Evolutionary conservation across 2,329 filamentous ascomycete species (phyloP), one percentile per base, ranked within the genome.

Genomic region (Monilinia aucupariae): DNA sequence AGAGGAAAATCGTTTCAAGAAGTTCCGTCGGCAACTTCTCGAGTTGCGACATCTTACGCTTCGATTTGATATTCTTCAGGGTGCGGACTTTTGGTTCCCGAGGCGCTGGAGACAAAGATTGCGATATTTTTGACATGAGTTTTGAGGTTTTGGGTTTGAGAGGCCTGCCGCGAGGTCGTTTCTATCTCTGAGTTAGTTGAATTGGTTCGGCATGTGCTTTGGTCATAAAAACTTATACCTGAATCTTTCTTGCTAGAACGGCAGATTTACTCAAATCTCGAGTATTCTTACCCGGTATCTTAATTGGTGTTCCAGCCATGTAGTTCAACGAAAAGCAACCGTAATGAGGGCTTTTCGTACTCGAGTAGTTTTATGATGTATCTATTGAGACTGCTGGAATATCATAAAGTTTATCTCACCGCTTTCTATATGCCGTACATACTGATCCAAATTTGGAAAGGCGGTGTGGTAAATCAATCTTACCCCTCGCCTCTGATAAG

Each of bases 11-110:
- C 10, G 58, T 65, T 58, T 72, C 68, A 2, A 75, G 61, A 8
- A 75, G 54, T 60, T 75, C 73, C 0, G 64, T 67, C 3, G 73
- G 73, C 8, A 74, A 65, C 37, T 63, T 71, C 59, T 75, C 73
- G 4, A 75, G 64, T 9, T 27, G 39, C 2, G 71, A 70, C 69
- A 71, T 72, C 52, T 70, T 70, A 8, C 64, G 64, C 37, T 53
- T 69, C 37, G 70, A 70, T 51, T 72, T 72, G 17, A 73, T 61
- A 39, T 70, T 71, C 55, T 70, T 71, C 17, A 70, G 43, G 8
- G 64, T 64, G 30, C 65, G 64, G 32, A 20, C 37, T 41, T 61
- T 64, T 64, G 49, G 67, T 69, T 43, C 34, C 12, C 45, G 49
- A 50, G 30, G n/a, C 17, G 39, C 15, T 9, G 25, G 17, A n/a